Evolutionary conservation across 192 early-diverging fungal species (phyloP).

Genomic region (Funneliformis mosseae): DNA sequence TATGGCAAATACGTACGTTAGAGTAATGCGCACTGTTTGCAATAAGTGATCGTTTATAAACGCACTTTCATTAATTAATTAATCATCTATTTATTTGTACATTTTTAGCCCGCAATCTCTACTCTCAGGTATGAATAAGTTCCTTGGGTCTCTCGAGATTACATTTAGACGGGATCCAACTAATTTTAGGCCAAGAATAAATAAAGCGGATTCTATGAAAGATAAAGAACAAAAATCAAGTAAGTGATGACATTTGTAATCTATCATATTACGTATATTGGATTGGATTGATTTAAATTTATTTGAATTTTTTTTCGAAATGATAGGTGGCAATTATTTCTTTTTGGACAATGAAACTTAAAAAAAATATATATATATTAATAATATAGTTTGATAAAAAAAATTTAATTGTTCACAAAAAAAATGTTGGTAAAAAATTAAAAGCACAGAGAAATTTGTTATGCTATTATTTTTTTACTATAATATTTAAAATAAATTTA

Average conservation of each 20-base stretch:
- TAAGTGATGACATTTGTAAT: conserved; percentile 6
- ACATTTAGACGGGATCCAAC: conserved; percentile 97
- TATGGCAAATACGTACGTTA: conserved; percentile 64
- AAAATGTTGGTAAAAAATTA: no score
- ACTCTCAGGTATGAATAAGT: conserved; percentile 95
- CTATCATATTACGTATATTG: neutral
- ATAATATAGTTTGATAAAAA: no score
- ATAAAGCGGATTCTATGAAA: conserved; percentile 92
- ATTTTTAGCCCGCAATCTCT: conserved; percentile 77
- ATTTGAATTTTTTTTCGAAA: neutral
- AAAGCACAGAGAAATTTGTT: no score
- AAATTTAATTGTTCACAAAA: no score
- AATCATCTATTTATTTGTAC: neutral
- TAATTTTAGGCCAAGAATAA: conserved; percentile 97
- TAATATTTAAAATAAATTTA: no score
- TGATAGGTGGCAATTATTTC: conserved; percentile 51
- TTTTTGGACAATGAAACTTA: conserved; percentile 46
- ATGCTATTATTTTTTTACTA: no score
- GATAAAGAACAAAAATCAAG: conserved; percentile 93
- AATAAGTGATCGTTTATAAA: neutral
- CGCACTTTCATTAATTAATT: neutral
- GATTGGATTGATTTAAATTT: neutral
- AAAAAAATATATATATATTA: neutral
- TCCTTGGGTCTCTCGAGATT: conserved; percentile 88
- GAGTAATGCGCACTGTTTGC: neutral